These are phyloP conservation scores for Solanum pimpinellifolium DNA, from an alignment of 257 asterid species.

Conservation along the genomic window DNA sequence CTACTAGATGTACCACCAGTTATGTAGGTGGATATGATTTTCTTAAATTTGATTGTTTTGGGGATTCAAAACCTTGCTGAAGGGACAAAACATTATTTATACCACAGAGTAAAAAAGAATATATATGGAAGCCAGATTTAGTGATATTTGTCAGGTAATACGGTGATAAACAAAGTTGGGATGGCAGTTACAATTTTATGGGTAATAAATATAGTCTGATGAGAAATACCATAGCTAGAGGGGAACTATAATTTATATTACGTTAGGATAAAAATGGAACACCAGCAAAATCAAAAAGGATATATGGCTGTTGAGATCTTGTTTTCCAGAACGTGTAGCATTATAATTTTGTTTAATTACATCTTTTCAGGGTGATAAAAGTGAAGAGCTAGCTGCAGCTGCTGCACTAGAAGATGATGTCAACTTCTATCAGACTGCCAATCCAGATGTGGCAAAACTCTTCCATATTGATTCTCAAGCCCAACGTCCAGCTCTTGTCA, in stretches of 20 bases:
- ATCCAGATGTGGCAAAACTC: slow-evolving; percentile 63
- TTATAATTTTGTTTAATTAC: background rate
- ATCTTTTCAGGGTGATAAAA: slow-evolving; percentile 54
- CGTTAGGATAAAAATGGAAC: background rate
- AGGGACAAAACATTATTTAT: background rate
- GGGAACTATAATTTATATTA: background rate
- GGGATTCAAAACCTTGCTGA: background rate
- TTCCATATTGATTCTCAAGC: slow-evolving; percentile 67
- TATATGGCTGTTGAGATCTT: background rate
- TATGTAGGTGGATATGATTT: background rate
- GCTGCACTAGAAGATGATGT: slow-evolving; percentile 78
- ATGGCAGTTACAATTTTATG: background rate
- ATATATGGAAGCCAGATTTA: background rate
- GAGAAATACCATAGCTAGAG: background rate
- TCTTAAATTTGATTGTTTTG: background rate
- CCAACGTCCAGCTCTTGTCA: slow-evolving; percentile 74
- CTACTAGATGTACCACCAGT: background rate
- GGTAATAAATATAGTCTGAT: background rate
- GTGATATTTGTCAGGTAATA: background rate
- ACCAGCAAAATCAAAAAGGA: background rate
- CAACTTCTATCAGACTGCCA: slow-evolving; percentile 72
- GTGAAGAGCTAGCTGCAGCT: slow-evolving; percentile 71
- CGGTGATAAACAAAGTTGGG: background rate
- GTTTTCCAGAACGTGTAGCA: background rate
- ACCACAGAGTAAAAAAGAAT: background rate